phyloP scores from a whole-genome alignment of 1,284 basidiomycete species.

The Sutorius eximius region DNA sequence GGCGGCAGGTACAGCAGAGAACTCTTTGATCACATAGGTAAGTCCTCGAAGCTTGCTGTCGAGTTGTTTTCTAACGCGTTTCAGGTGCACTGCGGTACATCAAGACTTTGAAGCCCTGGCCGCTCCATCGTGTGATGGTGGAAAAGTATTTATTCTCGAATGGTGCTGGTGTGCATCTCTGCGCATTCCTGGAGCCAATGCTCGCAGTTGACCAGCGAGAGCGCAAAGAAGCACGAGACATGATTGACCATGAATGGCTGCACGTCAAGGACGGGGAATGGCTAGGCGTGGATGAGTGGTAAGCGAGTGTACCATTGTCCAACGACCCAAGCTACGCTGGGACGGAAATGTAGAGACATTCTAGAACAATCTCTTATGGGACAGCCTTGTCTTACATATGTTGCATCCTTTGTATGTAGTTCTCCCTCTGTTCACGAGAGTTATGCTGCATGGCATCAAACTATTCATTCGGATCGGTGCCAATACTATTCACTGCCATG shows the following conservation, averaged over 20 bases:
- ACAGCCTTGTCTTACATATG: slow-evolving; percentile 14
- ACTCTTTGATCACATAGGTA: slow-evolving; percentile 78
- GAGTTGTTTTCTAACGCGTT: slow-evolving; percentile 5
- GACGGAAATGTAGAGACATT: slow-evolving; percentile 11
- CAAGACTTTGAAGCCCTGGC: slow-evolving; percentile 80
- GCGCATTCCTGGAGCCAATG: slow-evolving; percentile 81
- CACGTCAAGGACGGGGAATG: slow-evolving; percentile 47
- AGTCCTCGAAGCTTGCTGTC: slow-evolving; percentile 22
- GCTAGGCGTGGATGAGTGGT: slow-evolving; percentile 49
- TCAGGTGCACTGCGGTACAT: slow-evolving; percentile 73
- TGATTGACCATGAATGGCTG: slow-evolving; percentile 77
- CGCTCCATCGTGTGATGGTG: slow-evolving; percentile 76
- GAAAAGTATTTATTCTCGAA: slow-evolving; percentile 81
- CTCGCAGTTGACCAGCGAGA: slow-evolving; percentile 68
- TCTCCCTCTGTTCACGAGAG: no score
- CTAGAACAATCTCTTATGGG: slow-evolving; percentile 7
- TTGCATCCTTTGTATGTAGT: slow-evolving; percentile 1
- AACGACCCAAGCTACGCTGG: not conserved
- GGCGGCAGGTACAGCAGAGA: slow-evolving; percentile 83
- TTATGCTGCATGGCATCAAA: no score
- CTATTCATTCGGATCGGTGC: no score
- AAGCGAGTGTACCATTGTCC: slow-evolving; percentile 6
- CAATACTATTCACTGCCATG: no score
- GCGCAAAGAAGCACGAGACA: slow-evolving; percentile 70
- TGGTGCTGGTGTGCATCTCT: slow-evolving; percentile 57